These are phyloP conservation scores for Chaetomium olivaceum DNA, from an alignment of 2,329 filamentous ascomycete species.

Conservation along the genomic window DNA sequence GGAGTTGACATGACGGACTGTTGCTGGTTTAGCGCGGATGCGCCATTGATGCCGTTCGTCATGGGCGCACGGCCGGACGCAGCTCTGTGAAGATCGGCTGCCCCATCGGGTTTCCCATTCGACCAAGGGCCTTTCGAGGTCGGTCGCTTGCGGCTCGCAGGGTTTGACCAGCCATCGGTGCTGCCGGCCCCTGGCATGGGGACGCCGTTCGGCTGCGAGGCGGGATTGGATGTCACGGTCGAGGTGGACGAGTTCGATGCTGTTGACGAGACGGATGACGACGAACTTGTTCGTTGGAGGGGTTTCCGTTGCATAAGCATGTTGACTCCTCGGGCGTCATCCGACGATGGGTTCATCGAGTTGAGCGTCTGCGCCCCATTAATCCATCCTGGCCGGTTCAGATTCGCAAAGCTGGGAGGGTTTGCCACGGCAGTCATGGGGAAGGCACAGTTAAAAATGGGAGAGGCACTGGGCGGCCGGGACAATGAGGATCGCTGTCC, in stretches of 20 bases:
- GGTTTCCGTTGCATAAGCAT: conserved; percentile 87
- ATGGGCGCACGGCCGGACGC: conserved; percentile 41
- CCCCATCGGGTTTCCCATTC: conserved; percentile 48
- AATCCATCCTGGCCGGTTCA: conserved; percentile 67
- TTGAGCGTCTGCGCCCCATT: conserved; percentile 54
- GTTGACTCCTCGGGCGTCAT: conserved; percentile 72
- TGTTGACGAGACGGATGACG: conserved; percentile 76
- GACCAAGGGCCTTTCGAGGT: conserved; percentile 55
- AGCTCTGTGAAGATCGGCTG: conserved; percentile 50
- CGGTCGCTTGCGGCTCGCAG: conserved; percentile 53
- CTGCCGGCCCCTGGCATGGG: conserved; percentile 50
- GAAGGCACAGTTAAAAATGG: conserved; percentile 34
- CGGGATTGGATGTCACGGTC: conserved; percentile 62
- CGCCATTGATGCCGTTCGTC: conserved; percentile 48
- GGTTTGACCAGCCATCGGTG: conserved; percentile 53
- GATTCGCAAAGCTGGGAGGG: conserved; percentile 62
- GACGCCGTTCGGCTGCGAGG: conserved; percentile 61
- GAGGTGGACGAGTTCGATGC: conserved; percentile 61
- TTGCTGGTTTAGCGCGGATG: conserved; percentile 42
- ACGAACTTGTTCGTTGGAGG: conserved; percentile 84
- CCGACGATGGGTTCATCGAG: conserved; percentile 67
- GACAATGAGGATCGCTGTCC: conserved; percentile 23
- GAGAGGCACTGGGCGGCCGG: conserved; percentile 28
- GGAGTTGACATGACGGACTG: conserved; percentile 43
- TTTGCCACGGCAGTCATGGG: conserved; percentile 69